Conservation (phyloP, 2,329 filamentous ascomycete genomes). For the Scedosporium dehoogii region DNA sequence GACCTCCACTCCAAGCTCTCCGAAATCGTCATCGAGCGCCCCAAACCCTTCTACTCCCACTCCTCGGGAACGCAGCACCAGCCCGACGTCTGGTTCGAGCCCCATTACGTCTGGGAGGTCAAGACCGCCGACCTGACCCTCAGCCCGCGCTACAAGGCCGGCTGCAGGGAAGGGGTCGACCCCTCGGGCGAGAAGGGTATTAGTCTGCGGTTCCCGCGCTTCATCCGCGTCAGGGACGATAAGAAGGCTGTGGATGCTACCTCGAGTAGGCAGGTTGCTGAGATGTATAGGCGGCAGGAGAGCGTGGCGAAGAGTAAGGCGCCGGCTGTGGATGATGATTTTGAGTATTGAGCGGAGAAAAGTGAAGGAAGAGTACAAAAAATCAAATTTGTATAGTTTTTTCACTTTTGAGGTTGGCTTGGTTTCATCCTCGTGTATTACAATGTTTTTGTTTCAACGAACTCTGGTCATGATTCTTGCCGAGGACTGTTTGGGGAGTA, state of each 20-base stretch:
- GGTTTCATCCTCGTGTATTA: no score
- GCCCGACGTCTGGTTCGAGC: constrained; percentile 97
- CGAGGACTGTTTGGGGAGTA: no score
- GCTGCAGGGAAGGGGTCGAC: constrained; percentile 68
- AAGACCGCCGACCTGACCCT: constrained; percentile 93
- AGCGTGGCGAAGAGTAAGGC: constrained; percentile 79
- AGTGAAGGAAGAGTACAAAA: background rate
- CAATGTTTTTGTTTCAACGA: background rate
- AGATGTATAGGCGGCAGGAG: constrained; percentile 97
- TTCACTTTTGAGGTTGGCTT: no score
- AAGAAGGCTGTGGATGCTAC: constrained; percentile 94
- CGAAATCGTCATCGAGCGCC: constrained; percentile 70
- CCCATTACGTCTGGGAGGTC: constrained; percentile 91
- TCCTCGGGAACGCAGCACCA: constrained; percentile 79
- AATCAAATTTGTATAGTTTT: no score
- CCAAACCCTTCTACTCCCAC: constrained; percentile 93
- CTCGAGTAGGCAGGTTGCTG: constrained; percentile 72
- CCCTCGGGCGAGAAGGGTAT: constrained; percentile 66
- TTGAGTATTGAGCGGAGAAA: constrained; percentile 65
- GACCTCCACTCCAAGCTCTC: constrained; percentile 70
- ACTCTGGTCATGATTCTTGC: background rate
- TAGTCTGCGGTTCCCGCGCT: constrained; percentile 81
- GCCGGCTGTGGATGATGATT: constrained; percentile 86
- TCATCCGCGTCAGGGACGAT: constrained; percentile 85
- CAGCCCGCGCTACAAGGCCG: constrained; percentile 89